Conservation (phyloP, 306 rosid species). For the Castanopsis chinensis region DNA sequence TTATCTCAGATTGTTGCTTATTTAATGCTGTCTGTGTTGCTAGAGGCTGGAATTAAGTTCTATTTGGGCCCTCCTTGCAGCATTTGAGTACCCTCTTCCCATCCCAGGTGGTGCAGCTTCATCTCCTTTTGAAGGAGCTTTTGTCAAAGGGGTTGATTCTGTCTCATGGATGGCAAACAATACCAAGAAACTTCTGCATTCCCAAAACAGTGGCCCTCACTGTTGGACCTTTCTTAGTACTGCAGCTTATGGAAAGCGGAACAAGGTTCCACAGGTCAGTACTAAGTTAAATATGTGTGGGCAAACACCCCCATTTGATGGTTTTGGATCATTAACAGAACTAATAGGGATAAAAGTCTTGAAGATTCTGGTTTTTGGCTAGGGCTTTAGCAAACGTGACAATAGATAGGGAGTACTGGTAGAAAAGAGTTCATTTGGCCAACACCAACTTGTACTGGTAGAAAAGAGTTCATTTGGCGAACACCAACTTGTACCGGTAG, state of each 20-base stretch:
- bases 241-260: conserved; percentile 73
- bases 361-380: neutral
- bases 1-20: conserved; percentile 18
- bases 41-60: conserved; percentile 92
- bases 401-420: neutral
- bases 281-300: neutral
- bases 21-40: conserved; percentile 22
- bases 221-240: conserved; percentile 96
- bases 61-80: conserved; percentile 96
- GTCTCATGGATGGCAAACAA: conserved; percentile 95
- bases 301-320: neutral
- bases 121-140: conserved; percentile 92
- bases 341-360: neutral
- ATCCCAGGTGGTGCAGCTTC: conserved; percentile 27
- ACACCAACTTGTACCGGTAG: neutral
- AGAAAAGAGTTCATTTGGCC: neutral
- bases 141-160: conserved; percentile 83
- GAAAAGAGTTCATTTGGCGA: neutral
- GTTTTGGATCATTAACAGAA: neutral
- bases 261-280: conserved; percentile 94
- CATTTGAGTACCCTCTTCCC: conserved; percentile 89
- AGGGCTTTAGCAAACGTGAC: neutral
- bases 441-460: neutral
- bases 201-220: conserved; percentile 57
- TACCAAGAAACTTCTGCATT: conserved; percentile 56